Evolutionary conservation across 257 asterid genomes (phyloP).

Genomic region (Ajuga chamaepitys): DNA sequence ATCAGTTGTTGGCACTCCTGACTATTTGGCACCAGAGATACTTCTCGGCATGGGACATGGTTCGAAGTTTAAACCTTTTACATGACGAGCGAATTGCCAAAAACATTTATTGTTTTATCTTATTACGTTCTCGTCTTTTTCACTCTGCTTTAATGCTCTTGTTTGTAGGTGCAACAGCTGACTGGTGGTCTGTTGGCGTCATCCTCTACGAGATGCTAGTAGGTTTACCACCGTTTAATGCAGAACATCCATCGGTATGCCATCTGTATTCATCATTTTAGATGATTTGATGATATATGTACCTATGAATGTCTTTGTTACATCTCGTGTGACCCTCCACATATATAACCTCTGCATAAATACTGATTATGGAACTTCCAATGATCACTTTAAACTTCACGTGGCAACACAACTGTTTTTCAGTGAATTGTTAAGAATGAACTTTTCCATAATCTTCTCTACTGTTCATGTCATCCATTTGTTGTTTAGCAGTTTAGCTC

Average conservation of each 20-base stretch:
- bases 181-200: slow-evolving; percentile 98
- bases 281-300: not conserved
- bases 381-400: not conserved
- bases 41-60: slow-evolving; percentile 99
- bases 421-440: not conserved
- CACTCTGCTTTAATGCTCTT: slow-evolving; percentile 1
- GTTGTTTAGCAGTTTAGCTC: not conserved
- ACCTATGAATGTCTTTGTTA: not conserved
- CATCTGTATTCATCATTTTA: slow-evolving; percentile 32
- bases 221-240: slow-evolving; percentile 91
- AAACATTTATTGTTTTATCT: not conserved
- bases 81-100: not conserved
- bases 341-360: not conserved
- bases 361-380: not conserved
- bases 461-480: not conserved
- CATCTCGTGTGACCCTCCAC: slow-evolving; percentile 3
- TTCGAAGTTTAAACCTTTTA: slow-evolving; percentile 25
- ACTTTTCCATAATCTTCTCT: not conserved
- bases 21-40: slow-evolving; percentile 98
- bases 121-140: not conserved
- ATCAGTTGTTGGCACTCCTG: slow-evolving; percentile 93
- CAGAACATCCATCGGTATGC: slow-evolving; percentile 80
- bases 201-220: slow-evolving; percentile 82
- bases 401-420: not conserved
- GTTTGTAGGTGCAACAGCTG: slow-evolving; percentile 73